Evolutionary conservation across 352 stramenopile species (phyloP), one percentile per base, ranked within the genome.

Genomic region (Phytophthora agathidicida): DNA sequence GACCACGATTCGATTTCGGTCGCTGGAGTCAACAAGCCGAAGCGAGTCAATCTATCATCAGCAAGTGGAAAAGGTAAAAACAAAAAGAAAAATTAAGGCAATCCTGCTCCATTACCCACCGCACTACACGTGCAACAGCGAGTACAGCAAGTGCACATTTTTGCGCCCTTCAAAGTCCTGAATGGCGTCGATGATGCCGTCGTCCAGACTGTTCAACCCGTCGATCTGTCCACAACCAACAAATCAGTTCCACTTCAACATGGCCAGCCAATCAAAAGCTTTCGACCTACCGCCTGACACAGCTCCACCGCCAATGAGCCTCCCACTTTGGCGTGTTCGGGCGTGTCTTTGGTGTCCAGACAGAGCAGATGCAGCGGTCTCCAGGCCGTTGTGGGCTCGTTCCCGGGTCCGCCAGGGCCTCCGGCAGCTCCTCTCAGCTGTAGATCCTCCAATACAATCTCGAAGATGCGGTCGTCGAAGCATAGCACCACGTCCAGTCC

Each of bases 401-500:
- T 67, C 8, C 73, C 77, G 3, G 37, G 23, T 27, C 52, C 59
- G 5, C 16, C 27, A 10, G 57, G 55, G 14, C 62, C 62, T 37
- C 62, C 62, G 4, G 60, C 60, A 13, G 66, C 67, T 10, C 83
- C 62, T 10, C 78, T 76, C 31, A 91, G 63, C 67, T 91, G 81
- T 48, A 91, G 57, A 55, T 88, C 83, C 44, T 96, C 86, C 22
- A 94, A 54, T 14, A 96, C 83, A 23, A 93, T 91, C 60, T 96
- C 85, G 20, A 93, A 96, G 50, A 96, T 92, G 52, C 86, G 83
- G 68, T 94, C 83, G 65, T 96, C 89, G 68, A 96, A 96, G 75
- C 87, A 96, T n/a, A 96, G 51, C 23, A 96, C 82, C 16, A 96
- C 83, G 45, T 94, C 83, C 53, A 96, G 77, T 3, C 77, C 67